Evolutionary conservation across 495 filamentous ascomycete species (phyloP).

Genomic region (Xylaria palmicola): DNA sequence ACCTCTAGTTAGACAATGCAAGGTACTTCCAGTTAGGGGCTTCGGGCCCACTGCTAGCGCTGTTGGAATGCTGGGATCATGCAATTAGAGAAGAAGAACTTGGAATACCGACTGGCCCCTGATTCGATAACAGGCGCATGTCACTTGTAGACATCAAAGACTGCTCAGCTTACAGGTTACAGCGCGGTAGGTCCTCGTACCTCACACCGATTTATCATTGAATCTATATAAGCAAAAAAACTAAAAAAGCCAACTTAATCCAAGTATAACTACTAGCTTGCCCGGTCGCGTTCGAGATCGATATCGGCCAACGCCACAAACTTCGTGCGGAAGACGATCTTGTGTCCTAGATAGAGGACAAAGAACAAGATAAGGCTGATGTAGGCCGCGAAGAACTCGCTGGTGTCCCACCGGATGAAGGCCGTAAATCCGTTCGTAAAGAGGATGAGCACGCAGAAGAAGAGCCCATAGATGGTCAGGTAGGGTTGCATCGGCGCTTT

Average conservation of each 20-base stretch:
- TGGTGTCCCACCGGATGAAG: constrained; percentile 61
- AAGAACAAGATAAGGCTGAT: constrained; percentile 62
- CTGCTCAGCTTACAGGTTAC: too few relatives aligned
- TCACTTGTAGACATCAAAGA: too few relatives aligned
- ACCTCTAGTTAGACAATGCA: too few relatives aligned
- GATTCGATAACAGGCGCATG: too few relatives aligned
- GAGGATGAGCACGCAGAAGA: constrained; percentile 64
- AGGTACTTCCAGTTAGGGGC: too few relatives aligned
- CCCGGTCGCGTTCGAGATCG: constrained; percentile 29
- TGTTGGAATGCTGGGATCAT: too few relatives aligned
- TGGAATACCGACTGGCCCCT: too few relatives aligned
- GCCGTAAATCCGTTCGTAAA: constrained; percentile 69
- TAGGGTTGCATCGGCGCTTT: constrained; percentile 59
- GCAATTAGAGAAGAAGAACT: too few relatives aligned
- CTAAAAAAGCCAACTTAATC: background rate
- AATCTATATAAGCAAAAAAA: background rate
- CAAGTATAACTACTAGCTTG: constrained; percentile 9
- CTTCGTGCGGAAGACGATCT: constrained; percentile 39
- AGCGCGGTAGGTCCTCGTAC: background rate
- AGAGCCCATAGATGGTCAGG: constrained; percentile 57
- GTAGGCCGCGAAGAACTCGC: constrained; percentile 61
- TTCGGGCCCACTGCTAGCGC: too few relatives aligned
- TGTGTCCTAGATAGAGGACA: constrained; percentile 59
- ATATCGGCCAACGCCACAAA: constrained; percentile 25
- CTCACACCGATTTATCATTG: background rate